These are phyloP conservation scores for Termitomyces sp. DNA, from an alignment of 768 basidiomycete genomes.

Conservation along the genomic window DNA sequence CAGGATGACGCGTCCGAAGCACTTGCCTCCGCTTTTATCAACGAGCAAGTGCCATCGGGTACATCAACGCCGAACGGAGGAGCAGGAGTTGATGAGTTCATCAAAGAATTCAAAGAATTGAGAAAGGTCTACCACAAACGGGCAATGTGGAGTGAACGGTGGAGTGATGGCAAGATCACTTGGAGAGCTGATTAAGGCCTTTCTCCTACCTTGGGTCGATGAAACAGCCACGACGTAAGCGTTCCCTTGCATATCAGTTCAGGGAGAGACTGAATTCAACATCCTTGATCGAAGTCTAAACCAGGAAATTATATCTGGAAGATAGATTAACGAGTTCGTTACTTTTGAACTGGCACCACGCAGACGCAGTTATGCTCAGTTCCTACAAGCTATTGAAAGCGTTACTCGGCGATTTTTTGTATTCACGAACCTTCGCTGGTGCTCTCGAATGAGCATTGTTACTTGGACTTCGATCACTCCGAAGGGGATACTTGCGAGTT, in stretches of 20 bases:
- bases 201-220: neutral
- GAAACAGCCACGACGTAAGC: neutral
- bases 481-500: neutral
- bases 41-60: conserved; percentile 37
- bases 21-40: conserved; percentile 78
- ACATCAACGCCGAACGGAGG: conserved; percentile 33
- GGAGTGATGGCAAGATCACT: conserved; percentile 78
- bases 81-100: conserved; percentile 79
- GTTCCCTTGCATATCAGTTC: neutral
- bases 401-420: neutral
- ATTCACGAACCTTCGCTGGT: neutral
- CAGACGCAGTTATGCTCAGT: neutral
- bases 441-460: neutral
- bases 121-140: conserved; percentile 93
- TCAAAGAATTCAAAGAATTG: conserved; percentile 81
- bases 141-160: conserved; percentile 84
- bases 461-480: neutral
- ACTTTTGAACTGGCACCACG: neutral
- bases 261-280: neutral
- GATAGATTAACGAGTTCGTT: neutral
- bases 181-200: conserved; percentile 66
- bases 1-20: conserved; percentile 90
- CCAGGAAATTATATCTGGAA: neutral
- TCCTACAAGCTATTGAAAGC: neutral
- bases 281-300: neutral